These are phyloP conservation scores for Chalciporus pseudorubinellus DNA, from an alignment of 768 basidiomycete species.

Conservation along the genomic window DNA sequence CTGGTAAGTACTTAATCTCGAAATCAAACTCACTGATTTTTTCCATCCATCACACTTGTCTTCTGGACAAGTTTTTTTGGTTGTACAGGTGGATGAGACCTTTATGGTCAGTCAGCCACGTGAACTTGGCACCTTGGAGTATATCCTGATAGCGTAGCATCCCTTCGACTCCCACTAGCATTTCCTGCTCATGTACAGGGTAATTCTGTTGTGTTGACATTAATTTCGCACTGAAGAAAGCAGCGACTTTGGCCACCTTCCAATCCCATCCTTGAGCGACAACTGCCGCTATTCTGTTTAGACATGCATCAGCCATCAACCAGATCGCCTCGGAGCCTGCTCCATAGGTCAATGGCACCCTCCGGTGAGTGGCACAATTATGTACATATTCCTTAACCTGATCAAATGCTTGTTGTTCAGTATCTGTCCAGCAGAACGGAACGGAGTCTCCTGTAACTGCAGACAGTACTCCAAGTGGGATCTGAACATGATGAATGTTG, in stretches of 20 bases:
- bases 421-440: neutral
- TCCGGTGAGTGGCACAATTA: neutral
- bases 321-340: neutral
- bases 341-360: neutral
- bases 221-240: slow-evolving; percentile 25
- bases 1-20: slow-evolving; percentile 28
- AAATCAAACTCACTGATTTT: slow-evolving; percentile 30
- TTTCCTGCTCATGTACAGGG: slow-evolving; percentile 31
- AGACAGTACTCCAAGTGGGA: too few species aligned
- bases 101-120: slow-evolving; percentile 30
- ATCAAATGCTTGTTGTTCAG: neutral
- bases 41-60: slow-evolving; percentile 39
- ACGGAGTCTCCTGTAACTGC: too few species aligned
- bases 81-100: slow-evolving; percentile 27
- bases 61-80: slow-evolving; percentile 32
- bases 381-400: neutral
- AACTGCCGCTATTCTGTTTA: neutral
- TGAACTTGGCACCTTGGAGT: slow-evolving; percentile 30
- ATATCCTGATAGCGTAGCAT: slow-evolving; percentile 31
- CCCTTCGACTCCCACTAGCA: slow-evolving; percentile 33
- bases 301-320: neutral
- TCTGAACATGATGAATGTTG: neutral
- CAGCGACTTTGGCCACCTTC: neutral
- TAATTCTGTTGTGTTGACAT: slow-evolving; percentile 40
- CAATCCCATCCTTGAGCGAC: neutral